Evolutionary conservation across 306 rosid species (phyloP).

Genomic region (Gastrolobium villosum): DNA sequence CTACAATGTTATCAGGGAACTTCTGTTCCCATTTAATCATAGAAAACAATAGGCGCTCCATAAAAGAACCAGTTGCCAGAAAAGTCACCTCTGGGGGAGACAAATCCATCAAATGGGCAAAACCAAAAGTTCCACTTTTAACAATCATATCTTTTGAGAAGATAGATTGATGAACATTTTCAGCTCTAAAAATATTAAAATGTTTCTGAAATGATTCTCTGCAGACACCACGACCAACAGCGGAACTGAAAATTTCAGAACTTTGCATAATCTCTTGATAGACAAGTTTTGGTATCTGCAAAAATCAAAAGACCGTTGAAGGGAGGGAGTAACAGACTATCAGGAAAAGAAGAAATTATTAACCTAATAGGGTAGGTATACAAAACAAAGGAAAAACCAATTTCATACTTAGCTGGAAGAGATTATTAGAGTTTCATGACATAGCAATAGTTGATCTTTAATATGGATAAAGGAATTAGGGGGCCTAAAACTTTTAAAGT

Average conservation of each 20-base stretch:
- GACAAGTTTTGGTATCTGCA: conserved; percentile 79
- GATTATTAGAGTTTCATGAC: conserved; percentile 19
- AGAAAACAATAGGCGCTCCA: conserved; percentile 79
- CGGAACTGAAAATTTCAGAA: conserved; percentile 57
- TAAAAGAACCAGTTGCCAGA: conserved; percentile 70
- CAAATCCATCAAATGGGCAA: conserved; percentile 76
- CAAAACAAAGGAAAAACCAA: conserved; percentile 6
- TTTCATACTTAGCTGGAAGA: conserved; percentile 12
- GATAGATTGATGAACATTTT: conserved; percentile 68
- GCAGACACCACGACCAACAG: conserved; percentile 57
- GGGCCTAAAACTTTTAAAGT: too few relatives aligned
- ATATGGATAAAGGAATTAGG: too few relatives aligned
- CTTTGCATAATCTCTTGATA: conserved; percentile 61
- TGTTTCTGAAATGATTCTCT: conserved; percentile 62
- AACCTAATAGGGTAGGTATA: conserved; percentile 15
- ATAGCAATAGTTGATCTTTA: neutral
- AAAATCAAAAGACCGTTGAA: neutral
- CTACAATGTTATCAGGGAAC: conserved; percentile 62
- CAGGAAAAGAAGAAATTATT: conserved; percentile 3
- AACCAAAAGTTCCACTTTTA: conserved; percentile 75
- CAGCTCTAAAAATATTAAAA: conserved; percentile 70
- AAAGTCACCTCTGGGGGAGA: conserved; percentile 81
- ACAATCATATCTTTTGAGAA: conserved; percentile 53
- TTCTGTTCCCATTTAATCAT: conserved; percentile 71
- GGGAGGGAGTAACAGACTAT: neutral